Evolutionary conservation across 2,329 filamentous ascomycete species (phyloP).

Genomic region (Penicillium aurantiogriseum): DNA sequence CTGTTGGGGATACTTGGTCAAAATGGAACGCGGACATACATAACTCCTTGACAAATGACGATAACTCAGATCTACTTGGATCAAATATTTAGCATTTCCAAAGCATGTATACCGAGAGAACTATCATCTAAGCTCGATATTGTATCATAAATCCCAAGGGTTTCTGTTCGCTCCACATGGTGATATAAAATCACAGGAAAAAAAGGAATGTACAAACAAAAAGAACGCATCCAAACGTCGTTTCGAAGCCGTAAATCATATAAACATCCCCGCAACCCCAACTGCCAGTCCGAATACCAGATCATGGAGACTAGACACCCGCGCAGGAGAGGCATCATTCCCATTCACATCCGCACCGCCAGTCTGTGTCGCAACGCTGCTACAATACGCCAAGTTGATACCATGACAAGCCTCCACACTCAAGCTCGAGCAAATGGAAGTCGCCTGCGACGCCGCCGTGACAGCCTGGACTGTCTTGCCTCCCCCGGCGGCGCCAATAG

Average conservation of each 20-base stretch:
- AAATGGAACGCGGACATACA: conserved; percentile 21
- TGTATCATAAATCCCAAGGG: neutral
- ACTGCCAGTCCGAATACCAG: conserved; percentile 43
- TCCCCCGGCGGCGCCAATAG: conserved; percentile 49
- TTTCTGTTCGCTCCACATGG: neutral
- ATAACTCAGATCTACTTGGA: neutral
- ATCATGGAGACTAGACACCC: conserved; percentile 43
- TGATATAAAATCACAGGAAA: conserved; percentile 5
- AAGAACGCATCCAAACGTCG: neutral
- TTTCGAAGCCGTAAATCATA: conserved; percentile 30
- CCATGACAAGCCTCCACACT: conserved; percentile 51
- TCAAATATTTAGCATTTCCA: neutral
- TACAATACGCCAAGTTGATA: conserved; percentile 49
- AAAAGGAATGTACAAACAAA: conserved; percentile 12
- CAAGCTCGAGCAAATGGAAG: conserved; percentile 48
- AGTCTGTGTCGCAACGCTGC: conserved; percentile 26
- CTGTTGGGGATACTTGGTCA: conserved; percentile 11
- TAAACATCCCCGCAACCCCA: conserved; percentile 48
- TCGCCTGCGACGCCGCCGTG: conserved; percentile 42
- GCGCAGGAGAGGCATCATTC: conserved; percentile 30
- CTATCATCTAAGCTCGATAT: neutral
- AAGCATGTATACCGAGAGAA: neutral
- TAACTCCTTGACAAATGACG: neutral
- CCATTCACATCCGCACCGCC: conserved; percentile 31
- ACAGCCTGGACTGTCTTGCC: conserved; percentile 50